Evolutionary conservation across 2,329 filamentous ascomycete species (phyloP).

Genomic region (Fusarium pseudograminearum): DNA sequence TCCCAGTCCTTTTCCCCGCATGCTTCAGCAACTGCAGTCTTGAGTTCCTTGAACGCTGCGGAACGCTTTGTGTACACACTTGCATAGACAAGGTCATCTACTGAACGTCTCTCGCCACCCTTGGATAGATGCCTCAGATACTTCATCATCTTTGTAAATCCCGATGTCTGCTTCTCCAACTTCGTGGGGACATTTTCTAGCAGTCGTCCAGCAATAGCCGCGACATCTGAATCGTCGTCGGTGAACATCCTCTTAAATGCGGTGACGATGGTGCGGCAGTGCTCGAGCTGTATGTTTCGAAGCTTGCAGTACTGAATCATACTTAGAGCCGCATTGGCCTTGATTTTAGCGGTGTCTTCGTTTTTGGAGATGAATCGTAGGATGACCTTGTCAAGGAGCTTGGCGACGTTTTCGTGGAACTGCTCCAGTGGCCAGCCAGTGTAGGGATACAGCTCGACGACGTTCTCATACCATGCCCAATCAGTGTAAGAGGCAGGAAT

Average conservation of each 20-base stretch:
- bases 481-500: neutral
- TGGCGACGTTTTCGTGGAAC: conserved; percentile 7
- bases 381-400: conserved; percentile 29
- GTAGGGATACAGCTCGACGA: conserved; percentile 21
- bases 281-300: conserved; percentile 22
- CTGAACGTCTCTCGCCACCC: neutral
- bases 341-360: neutral
- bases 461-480: conserved; percentile 26
- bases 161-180: conserved; percentile 13
- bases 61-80: conserved; percentile 29
- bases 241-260: conserved; percentile 21
- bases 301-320: conserved; percentile 17
- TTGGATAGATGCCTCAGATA: neutral
- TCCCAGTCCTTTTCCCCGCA: conserved; percentile 6
- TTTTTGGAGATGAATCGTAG: conserved; percentile 13
- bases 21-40: neutral
- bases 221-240: rapidly evolving
- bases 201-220: neutral
- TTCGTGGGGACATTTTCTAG: neutral
- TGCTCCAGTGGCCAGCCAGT: conserved; percentile 18
- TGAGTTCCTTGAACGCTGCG: conserved; percentile 17
- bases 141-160: conserved; percentile 4
- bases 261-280: conserved; percentile 10
- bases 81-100: conserved; percentile 10
- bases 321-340: neutral